phyloP scores from a whole-genome alignment of 352 stramenopile species.

The Phytophthora litchii region DNA sequence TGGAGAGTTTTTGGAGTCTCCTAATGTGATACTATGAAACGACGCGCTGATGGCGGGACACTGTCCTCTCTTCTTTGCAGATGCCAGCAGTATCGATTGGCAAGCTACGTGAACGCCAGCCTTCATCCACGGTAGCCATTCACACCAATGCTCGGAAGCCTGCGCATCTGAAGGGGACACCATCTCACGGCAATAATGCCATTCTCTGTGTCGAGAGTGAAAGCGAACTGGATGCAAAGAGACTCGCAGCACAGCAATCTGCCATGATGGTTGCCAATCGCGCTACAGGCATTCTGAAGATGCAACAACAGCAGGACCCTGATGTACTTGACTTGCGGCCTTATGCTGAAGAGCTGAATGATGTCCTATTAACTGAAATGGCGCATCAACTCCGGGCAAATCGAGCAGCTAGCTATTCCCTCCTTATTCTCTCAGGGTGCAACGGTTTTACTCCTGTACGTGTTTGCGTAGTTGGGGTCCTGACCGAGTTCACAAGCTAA shows the following conservation, averaged over 20 bases:
- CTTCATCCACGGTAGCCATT: conserved; percentile 3
- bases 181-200: conserved; percentile 43
- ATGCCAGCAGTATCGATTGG: conserved; percentile 22
- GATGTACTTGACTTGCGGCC: conserved; percentile 63
- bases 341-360: conserved; percentile 52
- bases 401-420: conserved; percentile 45
- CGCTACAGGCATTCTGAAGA: conserved; percentile 56
- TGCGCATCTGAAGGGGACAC: conserved; percentile 4
- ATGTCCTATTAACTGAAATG: conserved; percentile 66
- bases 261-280: conserved; percentile 46
- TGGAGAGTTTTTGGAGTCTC: conserved; percentile 18
- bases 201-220: conserved; percentile 37
- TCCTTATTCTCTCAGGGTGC: conserved; percentile 59
- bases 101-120: conserved; percentile 14
- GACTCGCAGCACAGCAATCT: conserved; percentile 40
- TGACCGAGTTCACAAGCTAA: conserved; percentile 4
- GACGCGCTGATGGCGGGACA: conserved; percentile 7
- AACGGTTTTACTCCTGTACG: conserved; percentile 51
- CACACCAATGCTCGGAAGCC: conserved; percentile 17
- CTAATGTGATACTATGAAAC: conserved; percentile 33
- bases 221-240: conserved; percentile 32
- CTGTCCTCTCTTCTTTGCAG: not conserved
- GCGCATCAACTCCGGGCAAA: conserved; percentile 59
- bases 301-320: conserved; percentile 45
- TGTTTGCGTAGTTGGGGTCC: conserved; percentile 2